Percentiles rank a stretch among this genome's conserved stretches.
phyloP scores from a whole-genome alignment of 148 eudicot species.

The Tetragonia tetragonoides region DNA sequence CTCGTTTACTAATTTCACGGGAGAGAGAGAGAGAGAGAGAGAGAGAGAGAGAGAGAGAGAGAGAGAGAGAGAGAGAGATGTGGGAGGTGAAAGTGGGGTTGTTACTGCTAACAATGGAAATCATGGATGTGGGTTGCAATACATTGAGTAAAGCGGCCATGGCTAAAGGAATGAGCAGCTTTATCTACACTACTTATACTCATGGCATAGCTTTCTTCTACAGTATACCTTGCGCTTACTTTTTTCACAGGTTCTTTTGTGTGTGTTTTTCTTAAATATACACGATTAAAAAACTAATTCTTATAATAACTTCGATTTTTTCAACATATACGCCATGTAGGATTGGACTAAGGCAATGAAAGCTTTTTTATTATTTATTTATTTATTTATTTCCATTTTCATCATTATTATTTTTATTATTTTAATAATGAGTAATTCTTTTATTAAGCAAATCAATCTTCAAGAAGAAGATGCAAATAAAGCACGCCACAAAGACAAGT shows the following conservation, averaged over 20 bases:
- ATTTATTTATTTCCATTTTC: too few relatives aligned
- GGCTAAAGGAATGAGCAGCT: conserved; percentile 44
- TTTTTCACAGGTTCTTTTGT: conserved; percentile 19
- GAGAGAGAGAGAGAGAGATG: conserved; percentile 6
- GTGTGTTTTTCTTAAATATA: too few relatives aligned
- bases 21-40: not conserved
- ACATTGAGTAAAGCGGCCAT: conserved; percentile 43
- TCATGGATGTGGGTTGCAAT: conserved; percentile 33
- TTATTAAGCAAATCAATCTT: too few relatives aligned
- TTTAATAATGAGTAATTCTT: too few relatives aligned
- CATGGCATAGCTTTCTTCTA: conserved; percentile 30
- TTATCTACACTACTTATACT: conserved; percentile 34
- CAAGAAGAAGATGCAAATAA: too few relatives aligned
- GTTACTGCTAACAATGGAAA: conserved; percentile 26
- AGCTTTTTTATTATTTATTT: too few relatives aligned
- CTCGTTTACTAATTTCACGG: not conserved
- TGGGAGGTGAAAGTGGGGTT: conserved; percentile 20
- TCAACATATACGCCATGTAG: too few relatives aligned
- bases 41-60: not conserved
- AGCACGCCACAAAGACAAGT: too few relatives aligned
- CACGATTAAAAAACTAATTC: too few relatives aligned
- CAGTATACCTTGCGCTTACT: conserved; percentile 21
- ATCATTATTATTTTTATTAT: too few relatives aligned
- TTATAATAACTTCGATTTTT: too few relatives aligned
- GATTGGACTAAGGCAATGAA: too few relatives aligned